Conservation (phyloP, 164 flowering plant genomes). For the Aristolochia californica region DNA sequence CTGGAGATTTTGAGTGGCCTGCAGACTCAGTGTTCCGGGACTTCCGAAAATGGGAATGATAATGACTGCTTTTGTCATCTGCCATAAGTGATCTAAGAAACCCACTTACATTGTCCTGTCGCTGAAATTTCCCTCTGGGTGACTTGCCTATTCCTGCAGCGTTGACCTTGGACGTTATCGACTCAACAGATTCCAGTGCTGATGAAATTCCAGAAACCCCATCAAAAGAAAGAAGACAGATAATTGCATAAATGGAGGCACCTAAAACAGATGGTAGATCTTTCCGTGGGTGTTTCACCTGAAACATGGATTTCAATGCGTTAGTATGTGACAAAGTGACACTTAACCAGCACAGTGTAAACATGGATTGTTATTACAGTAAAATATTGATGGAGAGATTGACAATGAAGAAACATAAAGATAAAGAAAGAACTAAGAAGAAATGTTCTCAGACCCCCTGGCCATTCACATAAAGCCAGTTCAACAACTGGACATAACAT, state of each 20-base stretch:
- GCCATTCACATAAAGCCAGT: no score
- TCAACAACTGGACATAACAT: no score
- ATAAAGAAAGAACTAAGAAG: no score
- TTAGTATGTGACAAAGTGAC: no score
- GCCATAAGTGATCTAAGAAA: conserved; percentile 20
- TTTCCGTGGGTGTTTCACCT: conserved; percentile 53
- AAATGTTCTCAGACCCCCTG: no score
- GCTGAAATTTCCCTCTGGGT: conserved; percentile 7
- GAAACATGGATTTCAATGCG: conserved; percentile 9
- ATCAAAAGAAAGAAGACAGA: conserved; percentile 59
- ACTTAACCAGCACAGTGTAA: no score
- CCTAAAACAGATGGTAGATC: conserved; percentile 62
- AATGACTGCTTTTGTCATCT: conserved; percentile 3
- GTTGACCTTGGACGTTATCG: conserved; percentile 30
- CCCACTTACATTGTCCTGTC: conserved; percentile 4
- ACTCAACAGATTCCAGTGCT: conserved; percentile 23
- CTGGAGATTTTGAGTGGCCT: conserved; percentile 2
- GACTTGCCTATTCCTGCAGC: conserved; percentile 23
- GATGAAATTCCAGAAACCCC: conserved; percentile 44
- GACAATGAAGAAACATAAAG: no score
- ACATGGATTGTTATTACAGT: no score
- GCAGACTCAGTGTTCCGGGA: conserved; percentile 1
- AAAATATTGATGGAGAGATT: no score
- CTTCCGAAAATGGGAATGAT: conserved; percentile 8
- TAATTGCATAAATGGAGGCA: conserved; percentile 53